A percentile compares a stretch with the other conserved stretches of the same genome.
phyloP scores from a whole-genome alignment of 2,329 filamentous ascomycete species.

The Boeremia lycopersici region DNA sequence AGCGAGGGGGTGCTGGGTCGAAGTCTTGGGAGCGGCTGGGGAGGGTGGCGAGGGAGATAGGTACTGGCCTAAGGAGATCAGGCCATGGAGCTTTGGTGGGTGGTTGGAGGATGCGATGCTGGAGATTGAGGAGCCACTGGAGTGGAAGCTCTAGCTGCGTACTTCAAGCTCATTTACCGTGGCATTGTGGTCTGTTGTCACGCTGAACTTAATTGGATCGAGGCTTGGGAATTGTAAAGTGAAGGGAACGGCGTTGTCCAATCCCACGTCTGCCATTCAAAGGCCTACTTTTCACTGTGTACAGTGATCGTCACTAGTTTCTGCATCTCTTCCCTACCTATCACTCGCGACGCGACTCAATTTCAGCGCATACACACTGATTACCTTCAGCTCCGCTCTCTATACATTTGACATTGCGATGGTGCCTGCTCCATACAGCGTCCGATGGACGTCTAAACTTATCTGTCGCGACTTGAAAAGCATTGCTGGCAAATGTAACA shows the following conservation, averaged over 20 bases:
- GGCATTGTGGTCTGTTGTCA: too few species aligned
- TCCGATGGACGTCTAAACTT: slow-evolving; percentile 20
- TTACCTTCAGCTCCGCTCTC: not conserved
- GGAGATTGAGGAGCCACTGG: slow-evolving; percentile 25
- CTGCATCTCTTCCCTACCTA: not conserved
- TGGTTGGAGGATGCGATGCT: slow-evolving; percentile 40
- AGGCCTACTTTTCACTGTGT: not conserved
- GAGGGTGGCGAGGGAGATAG: slow-evolving; percentile 8
- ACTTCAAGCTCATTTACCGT: not conserved
- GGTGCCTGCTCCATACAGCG: slow-evolving; percentile 8
- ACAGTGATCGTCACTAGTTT: not conserved
- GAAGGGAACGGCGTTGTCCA: not conserved
- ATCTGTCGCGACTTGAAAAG: slow-evolving; percentile 28
- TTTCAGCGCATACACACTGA: not conserved
- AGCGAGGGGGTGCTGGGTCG: slow-evolving; percentile 38
- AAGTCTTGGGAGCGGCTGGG: slow-evolving; percentile 9
- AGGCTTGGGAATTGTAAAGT: not conserved
- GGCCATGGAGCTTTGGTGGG: slow-evolving; percentile 32
- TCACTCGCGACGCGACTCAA: not conserved
- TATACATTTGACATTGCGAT: not conserved
- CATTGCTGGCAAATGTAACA: slow-evolving; percentile 9
- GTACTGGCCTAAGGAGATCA: slow-evolving; percentile 31
- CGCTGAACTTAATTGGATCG: too few species aligned
- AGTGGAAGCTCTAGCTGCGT: slow-evolving; percentile 31
- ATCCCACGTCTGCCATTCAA: too few species aligned